Percentiles rank a stretch among this genome's conserved stretches.
Evolutionary conservation across 805 yeast genomes (phyloP).

Genomic region (Wickerhamomyces bovis): DNA sequence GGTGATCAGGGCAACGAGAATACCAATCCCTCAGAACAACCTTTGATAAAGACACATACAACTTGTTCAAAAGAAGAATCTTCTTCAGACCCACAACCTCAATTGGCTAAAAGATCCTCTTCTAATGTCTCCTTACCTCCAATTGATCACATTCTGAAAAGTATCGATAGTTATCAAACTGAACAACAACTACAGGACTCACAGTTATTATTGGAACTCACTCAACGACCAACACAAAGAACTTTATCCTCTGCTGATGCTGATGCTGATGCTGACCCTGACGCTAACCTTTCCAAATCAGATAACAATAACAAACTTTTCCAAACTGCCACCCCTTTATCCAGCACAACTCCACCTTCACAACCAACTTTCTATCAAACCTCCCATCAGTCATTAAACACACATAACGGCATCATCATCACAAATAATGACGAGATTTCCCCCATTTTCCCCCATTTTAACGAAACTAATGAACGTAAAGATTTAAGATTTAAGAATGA

Average conservation of each 20-base stretch:
- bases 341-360: neutral
- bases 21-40: neutral
- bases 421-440: neutral
- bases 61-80: neutral
- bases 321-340: neutral
- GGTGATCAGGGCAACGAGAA: neutral
- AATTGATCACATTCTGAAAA: slow-evolving; percentile 20
- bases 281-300: neutral
- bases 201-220: slow-evolving; percentile 20
- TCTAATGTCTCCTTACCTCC: slow-evolving; percentile 17
- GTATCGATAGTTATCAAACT: slow-evolving; percentile 23
- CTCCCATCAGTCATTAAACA: neutral
- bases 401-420: too few species aligned
- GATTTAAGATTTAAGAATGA: neutral
- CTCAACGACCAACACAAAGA: slow-evolving; percentile 10
- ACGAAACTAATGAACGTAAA: neutral
- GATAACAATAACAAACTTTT: neutral
- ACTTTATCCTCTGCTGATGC: neutral
- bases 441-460: neutral
- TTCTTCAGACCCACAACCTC: neutral
- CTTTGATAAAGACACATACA: neutral
- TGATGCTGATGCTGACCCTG: neutral
- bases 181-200: slow-evolving; percentile 25
- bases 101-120: neutral
- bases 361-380: too few species aligned